Evolutionary conservation across 257 asterid species (phyloP).

Genomic region (Nicotiana tomentosiformis): DNA sequence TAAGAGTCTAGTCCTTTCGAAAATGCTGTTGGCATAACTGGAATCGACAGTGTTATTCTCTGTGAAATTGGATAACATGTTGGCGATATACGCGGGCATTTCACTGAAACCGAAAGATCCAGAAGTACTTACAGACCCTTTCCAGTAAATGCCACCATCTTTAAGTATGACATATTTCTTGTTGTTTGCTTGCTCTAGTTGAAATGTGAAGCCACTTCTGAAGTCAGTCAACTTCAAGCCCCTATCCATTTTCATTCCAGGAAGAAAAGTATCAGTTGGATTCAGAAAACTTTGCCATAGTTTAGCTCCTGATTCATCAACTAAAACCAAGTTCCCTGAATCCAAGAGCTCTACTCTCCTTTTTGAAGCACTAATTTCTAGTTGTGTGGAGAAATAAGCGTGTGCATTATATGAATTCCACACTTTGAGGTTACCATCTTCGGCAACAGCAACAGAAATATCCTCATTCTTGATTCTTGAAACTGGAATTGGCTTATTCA

Average conservation of each 20-base stretch:
- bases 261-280: conserved; percentile 43
- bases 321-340: conserved; percentile 37
- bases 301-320: conserved; percentile 2
- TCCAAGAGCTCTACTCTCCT: conserved; percentile 29
- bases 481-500: not conserved
- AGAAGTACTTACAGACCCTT: not conserved
- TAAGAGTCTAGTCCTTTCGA: conserved; percentile 12
- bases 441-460: conserved; percentile 9
- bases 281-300: conserved; percentile 39
- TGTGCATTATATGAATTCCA: not conserved
- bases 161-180: not conserved
- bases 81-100: not conserved
- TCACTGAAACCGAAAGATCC: not conserved
- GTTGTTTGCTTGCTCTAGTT: not conserved
- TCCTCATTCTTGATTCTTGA: not conserved
- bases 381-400: not conserved
- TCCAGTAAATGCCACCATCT: not conserved
- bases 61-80: conserved; percentile 11
- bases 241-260: conserved; percentile 32
- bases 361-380: not conserved
- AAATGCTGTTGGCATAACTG: not conserved
- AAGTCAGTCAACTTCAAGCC: conserved; percentile 15
- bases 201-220: conserved; percentile 11
- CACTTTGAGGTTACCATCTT: conserved; percentile 29
- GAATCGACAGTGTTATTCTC: not conserved